phyloP scores from a whole-genome alignment of 2,329 filamentous ascomycete species.

The Colletotrichum echinochloae region DNA sequence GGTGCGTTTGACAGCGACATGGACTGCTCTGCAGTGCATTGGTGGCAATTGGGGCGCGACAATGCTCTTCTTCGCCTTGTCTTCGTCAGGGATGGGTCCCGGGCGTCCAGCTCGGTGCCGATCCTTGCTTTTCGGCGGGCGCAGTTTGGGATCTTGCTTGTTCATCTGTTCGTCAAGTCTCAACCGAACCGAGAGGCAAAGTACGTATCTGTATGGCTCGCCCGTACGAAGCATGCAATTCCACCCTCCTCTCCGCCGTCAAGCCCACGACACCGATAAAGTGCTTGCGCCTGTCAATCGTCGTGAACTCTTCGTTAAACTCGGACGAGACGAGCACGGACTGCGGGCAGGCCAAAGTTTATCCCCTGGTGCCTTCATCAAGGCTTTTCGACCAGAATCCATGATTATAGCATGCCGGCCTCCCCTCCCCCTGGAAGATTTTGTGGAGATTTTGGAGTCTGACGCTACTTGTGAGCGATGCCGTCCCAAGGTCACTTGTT shows the following conservation, averaged over 20 bases:
- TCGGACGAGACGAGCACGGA: constrained; percentile 37
- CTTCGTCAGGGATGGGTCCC: constrained; percentile 21
- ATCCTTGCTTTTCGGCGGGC: constrained; percentile 26
- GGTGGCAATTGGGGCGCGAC: constrained; percentile 24
- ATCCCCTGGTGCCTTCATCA: constrained; percentile 27
- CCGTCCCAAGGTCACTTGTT: constrained; percentile 21
- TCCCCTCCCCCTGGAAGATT: constrained; percentile 7
- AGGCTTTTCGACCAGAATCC: constrained; percentile 9
- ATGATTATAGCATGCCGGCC: constrained; percentile 12
- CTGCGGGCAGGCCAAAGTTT: constrained; percentile 36
- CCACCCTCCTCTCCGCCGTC: constrained; percentile 1
- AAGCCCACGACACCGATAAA: constrained; percentile 27
- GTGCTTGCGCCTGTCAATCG: constrained; percentile 35
- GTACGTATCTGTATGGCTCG: not conserved
- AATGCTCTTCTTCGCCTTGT: constrained; percentile 36
- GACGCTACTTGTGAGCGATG: constrained; percentile 10
- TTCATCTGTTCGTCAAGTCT: constrained; percentile 12
- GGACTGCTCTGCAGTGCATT: constrained; percentile 25
- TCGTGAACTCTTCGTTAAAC: constrained; percentile 14
- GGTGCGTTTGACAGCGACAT: constrained; percentile 30
- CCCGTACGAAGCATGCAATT: not conserved
- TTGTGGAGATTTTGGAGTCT: constrained; percentile 25
- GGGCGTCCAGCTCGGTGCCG: constrained; percentile 6
- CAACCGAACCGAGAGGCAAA: constrained; percentile 10
- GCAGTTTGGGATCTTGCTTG: constrained; percentile 35